Evolutionary conservation across 129 eudicot genomes (phyloP), one percentile per base, ranked within the genome.

Genomic region (Chrysanthemum makinoi): DNA sequence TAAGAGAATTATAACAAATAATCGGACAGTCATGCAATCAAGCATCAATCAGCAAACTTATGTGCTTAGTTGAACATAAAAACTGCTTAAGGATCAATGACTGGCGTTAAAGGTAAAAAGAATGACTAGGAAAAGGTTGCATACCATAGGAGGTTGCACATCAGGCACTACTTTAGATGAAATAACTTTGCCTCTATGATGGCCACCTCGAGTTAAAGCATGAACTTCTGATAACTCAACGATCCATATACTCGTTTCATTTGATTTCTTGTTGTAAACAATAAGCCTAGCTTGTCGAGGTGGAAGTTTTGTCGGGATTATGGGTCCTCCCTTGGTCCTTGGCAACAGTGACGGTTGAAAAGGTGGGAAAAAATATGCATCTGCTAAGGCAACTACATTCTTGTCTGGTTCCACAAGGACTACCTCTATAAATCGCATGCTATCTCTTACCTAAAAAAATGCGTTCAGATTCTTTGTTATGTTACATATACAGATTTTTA

Each of bases 81-180:
- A 17, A 61, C 10, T n/a, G 50, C 51, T 51, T 33, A 18, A 7
- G 54, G 64, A 16, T 59, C 10, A 19, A 70, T 7, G 70, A 59
- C 50, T 44, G n/a, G 10, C 12, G 30, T 13, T 12, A 58, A 26
- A 20, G 14, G 12, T 59, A 30, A 19, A 71, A 39, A 60, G 2
- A 0, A 6, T 48, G 39, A 12, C 51, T 61, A 35, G 47, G 13
- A 76, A 35, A 69, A 52, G 52, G 73, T 55, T 51, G 6, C 81
- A 77, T 83, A 86, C 91, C 91, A 83, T 84, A 55, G 89, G 89
- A 78, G 89, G 89, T 69, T 84, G 89, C 56, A 84, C 89, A 78
- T 86, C 78, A 19, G 91, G 88, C 47, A 86, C 86, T 20, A 83
- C 83, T 69, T 79, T 79, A 53, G 91, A 83, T 28, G 91, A 86